phyloP scores from a whole-genome alignment of 306 rosid genomes.

The Cyamopsis tetragonoloba region DNA sequence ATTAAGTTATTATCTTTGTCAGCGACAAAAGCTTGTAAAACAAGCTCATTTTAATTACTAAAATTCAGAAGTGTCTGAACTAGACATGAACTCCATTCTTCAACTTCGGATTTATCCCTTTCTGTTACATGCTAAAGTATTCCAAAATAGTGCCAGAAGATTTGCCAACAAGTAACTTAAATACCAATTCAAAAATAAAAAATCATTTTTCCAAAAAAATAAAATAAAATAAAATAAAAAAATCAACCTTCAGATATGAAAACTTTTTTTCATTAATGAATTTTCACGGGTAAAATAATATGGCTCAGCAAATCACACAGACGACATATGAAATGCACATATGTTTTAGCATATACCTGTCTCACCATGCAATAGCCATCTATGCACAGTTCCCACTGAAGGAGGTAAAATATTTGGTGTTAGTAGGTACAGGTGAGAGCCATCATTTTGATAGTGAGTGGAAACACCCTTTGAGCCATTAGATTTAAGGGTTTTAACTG shows the following conservation, averaged over 20 bases:
- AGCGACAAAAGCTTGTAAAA: not conserved
- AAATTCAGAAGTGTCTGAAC: conserved; percentile 9
- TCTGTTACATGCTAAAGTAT: conserved; percentile 26
- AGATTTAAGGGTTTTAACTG: conserved; percentile 25
- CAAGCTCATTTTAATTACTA: not conserved
- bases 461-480: conserved; percentile 47
- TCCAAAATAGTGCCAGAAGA: conserved; percentile 31
- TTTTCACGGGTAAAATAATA: conserved; percentile 19
- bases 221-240: not conserved
- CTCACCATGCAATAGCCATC: conserved; percentile 62
- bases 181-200: conserved; percentile 6
- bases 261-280: conserved; percentile 22
- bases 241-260: conserved; percentile 23
- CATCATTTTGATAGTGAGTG: conserved; percentile 75
- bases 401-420: conserved; percentile 78
- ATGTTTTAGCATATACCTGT: conserved; percentile 44
- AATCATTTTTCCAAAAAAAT: conserved; percentile 1
- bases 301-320: not conserved
- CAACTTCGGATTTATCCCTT: conserved; percentile 2
- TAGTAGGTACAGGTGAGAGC: conserved; percentile 58
- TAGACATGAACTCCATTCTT: not conserved
- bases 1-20: not conserved
- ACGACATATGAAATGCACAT: conserved; percentile 2
- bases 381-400: conserved; percentile 44
- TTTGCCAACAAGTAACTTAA: conserved; percentile 20